A percentile compares a stretch with the other conserved stretches of the same genome.
Evolutionary conservation across 129 eudicot species (phyloP).

Genomic region (Artemisia tridentata): DNA sequence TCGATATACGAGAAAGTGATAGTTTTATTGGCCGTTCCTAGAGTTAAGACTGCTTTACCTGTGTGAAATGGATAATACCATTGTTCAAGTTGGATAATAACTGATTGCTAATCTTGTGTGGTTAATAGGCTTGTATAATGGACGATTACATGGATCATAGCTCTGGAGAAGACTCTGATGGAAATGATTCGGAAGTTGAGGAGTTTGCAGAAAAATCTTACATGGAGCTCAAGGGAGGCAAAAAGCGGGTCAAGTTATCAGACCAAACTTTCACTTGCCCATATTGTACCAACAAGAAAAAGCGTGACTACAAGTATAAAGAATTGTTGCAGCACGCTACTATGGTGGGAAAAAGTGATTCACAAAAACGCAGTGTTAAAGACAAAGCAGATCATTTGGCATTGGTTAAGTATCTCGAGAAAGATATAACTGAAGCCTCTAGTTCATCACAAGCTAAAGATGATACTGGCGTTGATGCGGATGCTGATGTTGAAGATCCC

Average conservation of each 20-base stretch:
- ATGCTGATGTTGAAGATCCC: constrained; percentile 32
- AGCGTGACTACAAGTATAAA: constrained; percentile 47
- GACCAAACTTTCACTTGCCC: constrained; percentile 60
- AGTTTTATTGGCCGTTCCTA: background rate
- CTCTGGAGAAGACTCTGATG: constrained; percentile 59
- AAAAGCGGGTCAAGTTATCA: constrained; percentile 43
- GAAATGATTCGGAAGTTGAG: constrained; percentile 59
- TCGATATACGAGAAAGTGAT: no score
- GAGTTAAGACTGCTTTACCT: background rate
- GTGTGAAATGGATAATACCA: background rate
- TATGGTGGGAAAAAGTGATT: constrained; percentile 57
- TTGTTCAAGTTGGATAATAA: background rate
- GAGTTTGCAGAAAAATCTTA: constrained; percentile 54
- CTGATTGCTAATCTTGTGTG: background rate
- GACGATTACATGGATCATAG: constrained; percentile 41
- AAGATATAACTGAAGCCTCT: constrained; percentile 36
- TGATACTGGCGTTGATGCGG: background rate
- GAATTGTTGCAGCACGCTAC: constrained; percentile 79
- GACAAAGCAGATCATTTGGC: constrained; percentile 76
- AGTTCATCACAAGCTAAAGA: constrained; percentile 41
- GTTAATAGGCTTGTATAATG: constrained; percentile 1
- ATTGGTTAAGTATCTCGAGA: constrained; percentile 59
- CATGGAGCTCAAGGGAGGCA: constrained; percentile 60
- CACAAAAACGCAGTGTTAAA: constrained; percentile 55
- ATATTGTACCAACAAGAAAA: constrained; percentile 61